Percentiles rank a stretch among this genome's conserved stretches.
phyloP scores from a whole-genome alignment of 1,139 yeast species.

The Scheffersomyces segobiensis region DNA sequence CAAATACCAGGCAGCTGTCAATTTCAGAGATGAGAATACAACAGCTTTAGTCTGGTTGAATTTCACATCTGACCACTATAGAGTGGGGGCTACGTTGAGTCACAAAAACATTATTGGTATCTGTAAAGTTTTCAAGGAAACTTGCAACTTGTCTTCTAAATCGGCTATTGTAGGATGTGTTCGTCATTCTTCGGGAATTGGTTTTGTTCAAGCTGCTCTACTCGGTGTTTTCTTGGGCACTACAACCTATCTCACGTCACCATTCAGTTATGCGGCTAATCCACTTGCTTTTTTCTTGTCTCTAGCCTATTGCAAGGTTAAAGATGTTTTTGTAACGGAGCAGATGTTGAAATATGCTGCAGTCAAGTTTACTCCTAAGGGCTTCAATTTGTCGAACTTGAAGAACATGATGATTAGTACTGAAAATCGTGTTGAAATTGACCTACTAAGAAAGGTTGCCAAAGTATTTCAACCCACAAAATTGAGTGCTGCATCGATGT shows the following conservation, averaged over 20 bases:
- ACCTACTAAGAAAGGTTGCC: constrained; percentile 59
- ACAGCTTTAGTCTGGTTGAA: constrained; percentile 63
- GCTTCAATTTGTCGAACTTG: constrained; percentile 61
- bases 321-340: constrained; percentile 83
- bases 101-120: constrained; percentile 71
- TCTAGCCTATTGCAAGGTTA: constrained; percentile 74
- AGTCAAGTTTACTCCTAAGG: constrained; percentile 61
- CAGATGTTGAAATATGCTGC: constrained; percentile 83
- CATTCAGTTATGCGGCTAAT: constrained; percentile 73
- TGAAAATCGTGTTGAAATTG: constrained; percentile 71
- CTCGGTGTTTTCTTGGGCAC: constrained; percentile 88
- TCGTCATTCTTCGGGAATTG: constrained; percentile 81
- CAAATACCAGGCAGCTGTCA: constrained; percentile 44
- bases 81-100: constrained; percentile 63
- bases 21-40: constrained; percentile 43
- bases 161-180: constrained; percentile 84
- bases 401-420: constrained; percentile 85
- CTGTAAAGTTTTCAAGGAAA: constrained; percentile 89
- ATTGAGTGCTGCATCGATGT: constrained; percentile 68
- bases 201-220: constrained; percentile 79
- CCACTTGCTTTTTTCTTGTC: constrained; percentile 75
- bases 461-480: constrained; percentile 65
- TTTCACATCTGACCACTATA: constrained; percentile 72
- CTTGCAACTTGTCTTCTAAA: constrained; percentile 76
- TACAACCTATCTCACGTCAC: constrained; percentile 77